Base-by-base conservation (phyloP, 257 asterid genomes). In the Euphrasia confusa region DNA sequence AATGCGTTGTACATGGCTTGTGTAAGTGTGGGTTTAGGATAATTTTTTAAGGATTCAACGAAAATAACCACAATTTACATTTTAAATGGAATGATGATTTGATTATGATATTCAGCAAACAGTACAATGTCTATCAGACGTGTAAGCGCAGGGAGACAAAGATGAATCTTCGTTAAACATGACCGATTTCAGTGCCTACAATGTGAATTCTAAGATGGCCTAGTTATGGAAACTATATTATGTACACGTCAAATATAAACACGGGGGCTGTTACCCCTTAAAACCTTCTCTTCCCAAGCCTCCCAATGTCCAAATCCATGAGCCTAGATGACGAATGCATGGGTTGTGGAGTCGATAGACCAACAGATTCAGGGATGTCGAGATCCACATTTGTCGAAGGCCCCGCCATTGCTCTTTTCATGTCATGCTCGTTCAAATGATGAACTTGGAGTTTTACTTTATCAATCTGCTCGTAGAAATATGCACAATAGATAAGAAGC, bases 311-410 rank as follows among this genome's bases (percentile, higher is more conserved):
- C 72, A 74, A 61, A 75, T 92, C 93, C 90, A 80, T 86, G 8
- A 92, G 87, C 77, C 98, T 81, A 0, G 88, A 75, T 53, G 93
- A 81, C 1, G 95, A 68, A 52, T 66, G 74, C 65, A 57, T 72
- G 28, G 79, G 77, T 59, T 76, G 72, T 1, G 89, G 79, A 32
- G 83, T 53, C 9, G 63, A 71, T 52, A 92, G 74, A n/a, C 98
- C 98, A 60, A 92, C 50, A 11, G 98, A 92, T 79, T 92, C 98
- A 1, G 98, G 98, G 68, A 92, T 92, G 79, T 92, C 98, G n/a
- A 92, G 94, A 65, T 81, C 80, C 14, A 80, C 80, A n/a, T 54
- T 77, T 70, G 69, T 75, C 39, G 95, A 80, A 63, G 95, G 89
- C 60, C 89, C 93, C 2, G 78, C 85, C 13, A 80, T 75, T 17